Percentiles rank a stretch among this genome's conserved stretches.
These are phyloP conservation scores for Kwoniella shivajii DNA, from an alignment of 1,284 basidiomycete genomes.

Conservation along the genomic window DNA sequence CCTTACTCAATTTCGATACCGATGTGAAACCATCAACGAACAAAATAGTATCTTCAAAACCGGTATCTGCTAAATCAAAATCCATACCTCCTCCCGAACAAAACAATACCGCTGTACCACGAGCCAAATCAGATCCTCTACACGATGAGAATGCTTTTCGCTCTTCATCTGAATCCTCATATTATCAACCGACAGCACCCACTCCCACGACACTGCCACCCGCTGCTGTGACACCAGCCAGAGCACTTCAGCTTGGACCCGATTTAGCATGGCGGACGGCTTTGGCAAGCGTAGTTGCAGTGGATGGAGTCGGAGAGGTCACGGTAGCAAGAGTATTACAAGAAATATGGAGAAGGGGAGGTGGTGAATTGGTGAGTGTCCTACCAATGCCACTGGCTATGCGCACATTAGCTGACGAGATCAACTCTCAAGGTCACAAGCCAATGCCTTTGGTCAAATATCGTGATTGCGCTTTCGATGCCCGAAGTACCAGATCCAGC, in stretches of 20 bases:
- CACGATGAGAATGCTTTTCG: background rate
- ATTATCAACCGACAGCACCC: background rate
- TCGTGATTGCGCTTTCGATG: conserved; percentile 40
- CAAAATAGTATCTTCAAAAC: conserved; percentile 2
- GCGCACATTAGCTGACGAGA: background rate
- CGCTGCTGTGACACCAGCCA: conserved; percentile 3
- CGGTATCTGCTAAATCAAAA: background rate
- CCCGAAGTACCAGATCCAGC: conserved; percentile 13
- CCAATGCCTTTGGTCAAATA: conserved; percentile 44
- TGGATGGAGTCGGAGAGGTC: conserved; percentile 47
- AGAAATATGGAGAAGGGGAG: conserved; percentile 49
- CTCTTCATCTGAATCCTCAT: background rate
- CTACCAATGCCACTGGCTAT: background rate
- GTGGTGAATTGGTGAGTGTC: conserved; percentile 40
- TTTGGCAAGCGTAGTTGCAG: conserved; percentile 39
- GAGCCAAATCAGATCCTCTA: conserved; percentile 17
- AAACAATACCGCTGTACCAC: background rate
- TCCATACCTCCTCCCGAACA: background rate
- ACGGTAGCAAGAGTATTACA: conserved; percentile 36
- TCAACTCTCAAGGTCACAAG: conserved; percentile 33
- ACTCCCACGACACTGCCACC: background rate
- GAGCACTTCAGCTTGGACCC: conserved; percentile 23
- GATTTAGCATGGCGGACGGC: conserved; percentile 41
- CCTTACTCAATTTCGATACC: conserved; percentile 30
- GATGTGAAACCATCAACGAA: conserved; percentile 8